Evolutionary conservation across 495 filamentous ascomycete genomes (phyloP).

Genomic region (Talaromyces liani): DNA sequence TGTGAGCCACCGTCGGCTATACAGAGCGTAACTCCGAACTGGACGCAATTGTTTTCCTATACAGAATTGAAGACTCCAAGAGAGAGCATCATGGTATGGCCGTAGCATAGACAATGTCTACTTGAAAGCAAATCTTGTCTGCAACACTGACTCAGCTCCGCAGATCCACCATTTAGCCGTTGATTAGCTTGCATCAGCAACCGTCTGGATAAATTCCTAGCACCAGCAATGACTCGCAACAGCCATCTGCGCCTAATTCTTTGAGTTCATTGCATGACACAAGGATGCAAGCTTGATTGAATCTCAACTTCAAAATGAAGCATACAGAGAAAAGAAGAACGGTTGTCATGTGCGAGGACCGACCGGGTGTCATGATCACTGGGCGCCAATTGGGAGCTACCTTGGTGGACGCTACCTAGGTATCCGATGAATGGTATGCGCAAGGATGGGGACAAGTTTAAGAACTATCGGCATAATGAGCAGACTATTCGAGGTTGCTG

Average conservation of each 20-base stretch:
- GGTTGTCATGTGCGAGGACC: conserved; percentile 23
- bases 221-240: no score
- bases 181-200: no score
- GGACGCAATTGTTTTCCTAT: no score
- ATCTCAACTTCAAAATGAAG: neutral
- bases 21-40: no score
- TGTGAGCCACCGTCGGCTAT: no score
- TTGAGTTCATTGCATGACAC: neutral
- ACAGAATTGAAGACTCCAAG: no score
- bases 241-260: neutral
- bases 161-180: no score
- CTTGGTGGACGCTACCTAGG: conserved; percentile 17
- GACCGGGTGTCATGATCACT: conserved; percentile 27
- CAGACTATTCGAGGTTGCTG: conserved; percentile 36
- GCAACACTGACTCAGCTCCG: no score
- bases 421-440: conserved; percentile 15
- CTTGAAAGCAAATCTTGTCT: no score
- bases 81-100: no score
- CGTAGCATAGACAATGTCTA: no score
- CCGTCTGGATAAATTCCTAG: no score
- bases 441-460: conserved; percentile 4
- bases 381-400: conserved; percentile 33
- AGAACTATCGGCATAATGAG: conserved; percentile 33
- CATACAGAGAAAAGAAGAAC: conserved; percentile 14
- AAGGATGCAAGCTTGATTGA: neutral